These are phyloP conservation scores for Crotalaria pallida DNA, from an alignment of 306 rosid species.

Conservation along the genomic window DNA sequence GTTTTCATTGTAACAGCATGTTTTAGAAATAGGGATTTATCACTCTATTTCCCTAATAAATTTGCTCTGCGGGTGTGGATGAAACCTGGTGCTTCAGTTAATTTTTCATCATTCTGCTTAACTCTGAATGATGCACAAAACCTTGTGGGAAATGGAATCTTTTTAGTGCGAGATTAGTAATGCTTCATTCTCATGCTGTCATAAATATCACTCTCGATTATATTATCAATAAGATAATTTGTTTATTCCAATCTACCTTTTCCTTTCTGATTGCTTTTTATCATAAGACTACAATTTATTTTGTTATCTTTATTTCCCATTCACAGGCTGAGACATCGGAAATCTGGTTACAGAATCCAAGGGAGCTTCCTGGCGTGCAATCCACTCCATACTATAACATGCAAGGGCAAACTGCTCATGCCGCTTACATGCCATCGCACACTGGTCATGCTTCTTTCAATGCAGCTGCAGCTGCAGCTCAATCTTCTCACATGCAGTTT, in stretches of 20 bases:
- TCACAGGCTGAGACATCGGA: conserved; percentile 92
- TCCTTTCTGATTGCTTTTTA: not conserved
- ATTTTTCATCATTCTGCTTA: not conserved
- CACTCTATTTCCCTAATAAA: not conserved
- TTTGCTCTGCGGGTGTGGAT: not conserved
- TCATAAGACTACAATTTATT: not conserved
- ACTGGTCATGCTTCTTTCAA: conserved; percentile 70
- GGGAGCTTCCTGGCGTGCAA: conserved; percentile 83
- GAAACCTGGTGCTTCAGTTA: not conserved
- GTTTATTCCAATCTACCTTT: not conserved
- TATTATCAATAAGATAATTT: not conserved
- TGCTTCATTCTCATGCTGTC: not conserved
- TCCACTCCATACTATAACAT: conserved; percentile 79
- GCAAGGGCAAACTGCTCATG: conserved; percentile 87
- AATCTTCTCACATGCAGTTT: conserved; percentile 97
- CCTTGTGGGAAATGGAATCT: not conserved
- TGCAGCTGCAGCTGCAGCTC: conserved; percentile 88
- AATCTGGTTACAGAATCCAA: conserved; percentile 92
- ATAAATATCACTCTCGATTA: not conserved
- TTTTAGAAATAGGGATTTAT: not conserved
- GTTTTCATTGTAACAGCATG: not conserved
- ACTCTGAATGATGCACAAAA: not conserved
- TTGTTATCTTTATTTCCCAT: not conserved
- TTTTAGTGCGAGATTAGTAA: not conserved
- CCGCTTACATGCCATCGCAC: conserved; percentile 79